Evolutionary conservation across 495 filamentous ascomycete species (phyloP), one percentile per base, ranked within the genome.

Genomic region (Mytilinidion resinicola): DNA sequence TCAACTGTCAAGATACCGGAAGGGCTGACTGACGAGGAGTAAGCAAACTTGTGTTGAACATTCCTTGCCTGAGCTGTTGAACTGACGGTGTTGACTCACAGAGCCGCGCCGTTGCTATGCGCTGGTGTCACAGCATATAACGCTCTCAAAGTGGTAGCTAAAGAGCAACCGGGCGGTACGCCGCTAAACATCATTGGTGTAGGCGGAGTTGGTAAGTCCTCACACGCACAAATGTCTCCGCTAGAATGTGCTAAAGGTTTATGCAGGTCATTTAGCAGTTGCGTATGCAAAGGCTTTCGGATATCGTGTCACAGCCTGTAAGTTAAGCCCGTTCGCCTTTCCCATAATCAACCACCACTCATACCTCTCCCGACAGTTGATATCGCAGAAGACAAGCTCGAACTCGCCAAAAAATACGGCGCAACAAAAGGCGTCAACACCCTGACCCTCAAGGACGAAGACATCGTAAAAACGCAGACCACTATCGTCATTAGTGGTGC

Each of bases 1-100:
- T 50, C 47, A 14, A 50, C 47, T 1, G 47, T 50, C 47, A 50
- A 50, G 30, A 50, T 50, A n/a, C 47, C 47, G 30, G 11, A 50
- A 7, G 12, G 4, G 47, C 12, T 50, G 14, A 20, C 14, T 6
- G 47, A 50, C 10, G 47, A 50, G 4, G 12, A 12, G 47, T 50
- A n/a, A 4, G 17, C 8, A 17, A 4, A 42, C 9, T 17, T 8
- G 9, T 42, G 39, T 42, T 42, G 2, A 42, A 17, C 2, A 4
- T 42, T 17, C 4, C 39, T 12, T 42, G 2, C 2, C 11, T 42
- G 11, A 14, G 4, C 3, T 42, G 2, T 3, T 2, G 39, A 12
- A 14, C 17, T 14, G 12, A 42, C 11, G 4, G 39, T 17, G 9
- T 14, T 17, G 4, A 2, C 4, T 34, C 3, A 1, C 10, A 50